Evolutionary conservation across 2,329 filamentous ascomycete genomes (phyloP).

Genomic region (Fusarium pseudocircinatum): DNA sequence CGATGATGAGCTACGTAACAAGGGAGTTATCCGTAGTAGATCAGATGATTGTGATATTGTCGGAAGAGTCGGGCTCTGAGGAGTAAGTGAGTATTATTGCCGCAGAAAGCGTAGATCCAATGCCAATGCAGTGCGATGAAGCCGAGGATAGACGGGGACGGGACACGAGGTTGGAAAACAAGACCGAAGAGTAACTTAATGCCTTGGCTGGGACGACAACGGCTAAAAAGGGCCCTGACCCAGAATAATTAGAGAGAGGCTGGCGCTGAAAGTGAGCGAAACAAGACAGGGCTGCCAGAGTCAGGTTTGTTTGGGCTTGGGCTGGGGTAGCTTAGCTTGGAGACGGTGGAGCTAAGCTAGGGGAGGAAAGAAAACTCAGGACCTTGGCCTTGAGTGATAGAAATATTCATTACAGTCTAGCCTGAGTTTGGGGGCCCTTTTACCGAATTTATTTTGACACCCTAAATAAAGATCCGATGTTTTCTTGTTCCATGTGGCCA

Average conservation of each 20-base stretch:
- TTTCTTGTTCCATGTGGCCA: not conserved
- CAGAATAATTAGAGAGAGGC: slow-evolving; percentile 5
- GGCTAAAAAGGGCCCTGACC: slow-evolving; percentile 16
- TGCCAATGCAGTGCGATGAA: slow-evolving; percentile 4
- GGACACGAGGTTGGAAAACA: slow-evolving; percentile 9
- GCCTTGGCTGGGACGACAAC: slow-evolving; percentile 26
- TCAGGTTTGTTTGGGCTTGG: slow-evolving; percentile 7
- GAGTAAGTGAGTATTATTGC: not conserved
- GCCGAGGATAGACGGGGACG: not conserved
- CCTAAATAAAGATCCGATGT: not conserved
- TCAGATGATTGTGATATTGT: slow-evolving; percentile 6
- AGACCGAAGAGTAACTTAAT: not conserved
- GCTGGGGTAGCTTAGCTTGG: not conserved
- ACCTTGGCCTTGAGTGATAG: rapidly evolving
- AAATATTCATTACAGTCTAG: rapidly evolving
- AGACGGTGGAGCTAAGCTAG: not conserved
- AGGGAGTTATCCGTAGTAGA: slow-evolving; percentile 1
- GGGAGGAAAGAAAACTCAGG: not conserved
- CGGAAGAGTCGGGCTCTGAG: slow-evolving; percentile 28
- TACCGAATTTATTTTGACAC: not conserved
- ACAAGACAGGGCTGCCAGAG: slow-evolving; percentile 20
- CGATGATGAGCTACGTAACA: slow-evolving; percentile 7
- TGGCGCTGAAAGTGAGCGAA: slow-evolving; percentile 12
- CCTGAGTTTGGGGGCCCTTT: rapidly evolving
- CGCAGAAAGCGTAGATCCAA: slow-evolving; percentile 11